Evolutionary conservation across 192 early-diverging fungal genomes (phyloP).

Genomic region (Backusella circina): DNA sequence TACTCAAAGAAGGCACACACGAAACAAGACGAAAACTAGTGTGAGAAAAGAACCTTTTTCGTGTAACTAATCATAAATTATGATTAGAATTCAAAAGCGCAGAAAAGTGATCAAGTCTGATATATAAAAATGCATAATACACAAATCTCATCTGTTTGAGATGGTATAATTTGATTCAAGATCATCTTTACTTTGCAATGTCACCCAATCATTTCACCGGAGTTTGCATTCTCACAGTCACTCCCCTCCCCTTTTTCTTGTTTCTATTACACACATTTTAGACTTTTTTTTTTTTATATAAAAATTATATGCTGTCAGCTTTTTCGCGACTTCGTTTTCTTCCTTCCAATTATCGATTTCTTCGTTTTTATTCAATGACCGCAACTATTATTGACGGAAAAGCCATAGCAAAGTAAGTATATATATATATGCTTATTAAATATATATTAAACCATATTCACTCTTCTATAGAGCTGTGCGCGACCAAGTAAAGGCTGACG

Average conservation of each 20-base stretch:
- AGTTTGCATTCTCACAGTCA: not conserved
- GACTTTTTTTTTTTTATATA: not conserved
- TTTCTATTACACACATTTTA: not conserved
- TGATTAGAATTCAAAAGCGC: not conserved
- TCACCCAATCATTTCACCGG: not conserved
- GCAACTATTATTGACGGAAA: constrained; percentile 78
- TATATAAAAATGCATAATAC: not conserved
- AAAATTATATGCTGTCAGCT: constrained; percentile 4
- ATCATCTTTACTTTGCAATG: not conserved
- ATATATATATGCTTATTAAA: not conserved
- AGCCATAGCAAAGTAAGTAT: constrained; percentile 67
- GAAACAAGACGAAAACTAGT: not conserved
- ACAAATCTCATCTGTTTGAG: not conserved
- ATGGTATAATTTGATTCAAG: not conserved
- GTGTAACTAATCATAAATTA: not conserved
- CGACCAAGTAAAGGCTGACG: constrained; percentile 60
- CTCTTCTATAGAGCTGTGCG: constrained; percentile 60
- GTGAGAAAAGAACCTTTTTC: not conserved
- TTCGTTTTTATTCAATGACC: constrained; percentile 24
- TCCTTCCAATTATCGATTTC: not conserved
- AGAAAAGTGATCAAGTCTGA: not conserved
- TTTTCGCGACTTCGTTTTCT: not conserved
- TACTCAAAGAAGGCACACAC: too few species aligned
- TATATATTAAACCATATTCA: not conserved
- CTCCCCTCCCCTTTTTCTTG: not conserved